Evolutionary conservation across 1,284 basidiomycete species (phyloP), one percentile per base, ranked within the genome.

Genomic region (Boletellus sp.): DNA sequence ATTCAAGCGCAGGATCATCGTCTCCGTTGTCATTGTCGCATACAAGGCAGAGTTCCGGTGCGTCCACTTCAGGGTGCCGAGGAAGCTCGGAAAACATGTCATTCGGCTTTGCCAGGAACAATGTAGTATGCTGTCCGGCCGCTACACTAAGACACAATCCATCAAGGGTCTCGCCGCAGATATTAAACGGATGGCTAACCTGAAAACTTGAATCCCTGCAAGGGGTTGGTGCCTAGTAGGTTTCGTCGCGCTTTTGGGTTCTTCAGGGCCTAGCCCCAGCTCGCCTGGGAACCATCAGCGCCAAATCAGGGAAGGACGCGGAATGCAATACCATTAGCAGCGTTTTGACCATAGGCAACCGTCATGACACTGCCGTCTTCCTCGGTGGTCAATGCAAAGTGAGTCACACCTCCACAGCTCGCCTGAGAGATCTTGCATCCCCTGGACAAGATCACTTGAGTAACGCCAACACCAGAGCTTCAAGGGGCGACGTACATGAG

Each of bases 231-330:
- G 80, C 26, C 76, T 75, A 0, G 75, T 79, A 0, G 94, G 94
- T 59, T 94, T 93, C 4, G 91, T 94, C 0, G 90, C 81, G 54
- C 90, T 93, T 69, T 91, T 93, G 0, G 87, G 81, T 59, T 87
- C 80, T 9, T 87, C 83, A 0, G 76, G 74, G 8, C 93, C 93
- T 2, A 91, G 68, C 0, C 91, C 93, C 0, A 95, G 80, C 65
- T 95, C 90, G 41, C 82, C 78, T 81, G 47, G 34, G 20, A 25
- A 23, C 27, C 13, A 43, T 45, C 38, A 37, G 42, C 20, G 21
- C 7, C 30, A 13, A 29, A 11, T 5, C 23, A 30, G 32, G 27
- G 8, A 16, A 27, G 14, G 8, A 14, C 10, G 3, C 1, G 6
- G 19, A 17, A 44, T 2, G 7, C 50, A 65, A 27, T 50, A 83